Percentiles rank a stretch among this genome's conserved stretches.
phyloP scores from a whole-genome alignment of 768 basidiomycete genomes.

The Termitomyces heimii region DNA sequence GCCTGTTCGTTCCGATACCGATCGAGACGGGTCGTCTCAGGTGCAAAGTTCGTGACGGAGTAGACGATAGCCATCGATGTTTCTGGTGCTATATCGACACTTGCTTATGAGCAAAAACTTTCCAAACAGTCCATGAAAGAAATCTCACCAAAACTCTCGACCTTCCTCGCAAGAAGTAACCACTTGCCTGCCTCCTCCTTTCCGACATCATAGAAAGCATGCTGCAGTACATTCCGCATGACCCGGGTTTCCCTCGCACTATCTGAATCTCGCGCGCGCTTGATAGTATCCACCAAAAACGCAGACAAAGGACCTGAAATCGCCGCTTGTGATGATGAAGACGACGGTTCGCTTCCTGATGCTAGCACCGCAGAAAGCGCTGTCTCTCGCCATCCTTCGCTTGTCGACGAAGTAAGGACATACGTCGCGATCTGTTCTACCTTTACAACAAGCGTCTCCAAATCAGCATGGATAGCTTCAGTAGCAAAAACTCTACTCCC shows the following conservation, averaged over 20 bases:
- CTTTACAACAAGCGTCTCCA: constrained; percentile 37
- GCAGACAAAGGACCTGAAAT: constrained; percentile 18
- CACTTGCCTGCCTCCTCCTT: constrained; percentile 70
- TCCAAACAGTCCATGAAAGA: background rate
- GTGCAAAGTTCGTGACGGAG: constrained; percentile 52
- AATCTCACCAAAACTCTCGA: constrained; percentile 56
- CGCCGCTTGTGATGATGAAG: background rate
- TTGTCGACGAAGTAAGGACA: constrained; percentile 38
- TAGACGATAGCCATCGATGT: constrained; percentile 61
- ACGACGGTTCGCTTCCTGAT: constrained; percentile 13
- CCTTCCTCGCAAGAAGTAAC: constrained; percentile 60
- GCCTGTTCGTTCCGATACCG: constrained; percentile 89
- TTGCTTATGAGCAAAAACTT: background rate
- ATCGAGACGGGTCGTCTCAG: constrained; percentile 68
- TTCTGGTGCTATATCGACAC: constrained; percentile 49
- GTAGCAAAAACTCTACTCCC: constrained; percentile 43
- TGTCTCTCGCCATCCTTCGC: constrained; percentile 43
- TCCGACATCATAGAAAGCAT: constrained; percentile 52
- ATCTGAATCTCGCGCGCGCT: constrained; percentile 30
- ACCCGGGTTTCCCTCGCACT: constrained; percentile 51
- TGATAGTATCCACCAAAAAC: constrained; percentile 25
- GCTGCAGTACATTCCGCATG: constrained; percentile 53
- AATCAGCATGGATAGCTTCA: constrained; percentile 24
- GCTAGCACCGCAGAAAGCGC: constrained; percentile 30
- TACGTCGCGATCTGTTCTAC: constrained; percentile 57